phyloP scores from a whole-genome alignment of 2,329 filamentous ascomycete genomes.

The Cercospora sp. region DNA sequence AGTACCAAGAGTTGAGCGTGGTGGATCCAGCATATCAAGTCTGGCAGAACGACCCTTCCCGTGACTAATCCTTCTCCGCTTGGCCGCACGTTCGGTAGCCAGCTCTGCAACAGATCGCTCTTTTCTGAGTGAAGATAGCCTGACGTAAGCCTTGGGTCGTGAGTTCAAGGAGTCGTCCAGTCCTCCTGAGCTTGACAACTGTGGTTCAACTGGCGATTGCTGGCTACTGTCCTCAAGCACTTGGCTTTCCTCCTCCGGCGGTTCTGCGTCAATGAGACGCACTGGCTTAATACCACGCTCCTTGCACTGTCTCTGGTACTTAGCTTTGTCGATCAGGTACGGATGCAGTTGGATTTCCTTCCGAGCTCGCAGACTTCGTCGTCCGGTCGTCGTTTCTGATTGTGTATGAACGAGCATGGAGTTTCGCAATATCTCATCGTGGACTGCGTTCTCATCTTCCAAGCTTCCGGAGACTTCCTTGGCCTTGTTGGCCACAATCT shows the following conservation, averaged over 20 bases:
- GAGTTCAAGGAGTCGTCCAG: background rate
- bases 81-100: background rate
- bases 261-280: conserved; percentile 33
- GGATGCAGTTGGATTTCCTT: conserved; percentile 54
- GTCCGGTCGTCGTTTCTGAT: conserved; percentile 2
- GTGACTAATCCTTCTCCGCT: conserved; percentile 7
- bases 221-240: conserved; percentile 18
- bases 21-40: conserved; percentile 5
- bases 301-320: conserved; percentile 47
- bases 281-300: conserved; percentile 49
- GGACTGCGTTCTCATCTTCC: background rate
- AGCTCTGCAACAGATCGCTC: background rate
- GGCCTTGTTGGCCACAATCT: no score
- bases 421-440: conserved; percentile 3
- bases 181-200: background rate
- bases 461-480: background rate
- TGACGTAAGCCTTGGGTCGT: conserved; percentile 6
- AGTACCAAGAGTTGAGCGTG: background rate
- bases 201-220: background rate
- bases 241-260: conserved; percentile 23
- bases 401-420: conserved; percentile 3
- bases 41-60: background rate
- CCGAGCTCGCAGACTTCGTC: conserved; percentile 45
- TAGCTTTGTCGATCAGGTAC: conserved; percentile 48
- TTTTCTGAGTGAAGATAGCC: background rate